These are phyloP conservation scores for Hypoxylon crocopeplum DNA, from an alignment of 495 filamentous ascomycete species.

Conservation along the genomic window DNA sequence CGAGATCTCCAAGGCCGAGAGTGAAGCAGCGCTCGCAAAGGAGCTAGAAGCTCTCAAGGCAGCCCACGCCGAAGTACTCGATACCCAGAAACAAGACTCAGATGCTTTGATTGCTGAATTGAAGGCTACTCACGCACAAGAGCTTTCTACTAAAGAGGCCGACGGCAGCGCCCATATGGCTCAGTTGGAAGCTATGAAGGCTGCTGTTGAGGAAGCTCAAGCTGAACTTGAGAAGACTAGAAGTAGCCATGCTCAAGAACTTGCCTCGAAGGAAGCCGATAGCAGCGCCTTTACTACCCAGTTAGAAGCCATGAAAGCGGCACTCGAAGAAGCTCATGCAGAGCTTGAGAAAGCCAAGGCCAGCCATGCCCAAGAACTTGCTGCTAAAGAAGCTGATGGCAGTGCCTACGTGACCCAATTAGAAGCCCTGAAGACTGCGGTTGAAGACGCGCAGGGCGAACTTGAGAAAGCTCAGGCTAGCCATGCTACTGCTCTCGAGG, in stretches of 20 bases:
- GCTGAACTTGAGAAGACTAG: slow-evolving; percentile 29
- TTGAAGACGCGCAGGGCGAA: slow-evolving; percentile 45
- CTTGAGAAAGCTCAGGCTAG: slow-evolving; percentile 48
- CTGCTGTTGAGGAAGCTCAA: slow-evolving; percentile 28
- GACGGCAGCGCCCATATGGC: slow-evolving; percentile 37
- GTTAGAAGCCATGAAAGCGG: slow-evolving; percentile 34
- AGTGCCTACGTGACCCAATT: slow-evolving; percentile 33
- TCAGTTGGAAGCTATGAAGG: slow-evolving; percentile 44
- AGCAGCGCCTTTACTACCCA: slow-evolving; percentile 38
- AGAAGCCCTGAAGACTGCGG: slow-evolving; percentile 41
- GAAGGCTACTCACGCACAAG: slow-evolving; percentile 46
- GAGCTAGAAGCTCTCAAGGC: slow-evolving; percentile 52
- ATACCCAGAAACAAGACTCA: slow-evolving; percentile 40
- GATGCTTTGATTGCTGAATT: slow-evolving; percentile 46
- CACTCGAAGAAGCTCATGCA: slow-evolving; percentile 30
- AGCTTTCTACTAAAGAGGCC: slow-evolving; percentile 31
- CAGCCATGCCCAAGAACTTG: slow-evolving; percentile 36
- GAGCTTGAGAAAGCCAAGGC: slow-evolving; percentile 36
- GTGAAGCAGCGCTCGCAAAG: slow-evolving; percentile 44
- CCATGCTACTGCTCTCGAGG: slow-evolving; percentile 47
- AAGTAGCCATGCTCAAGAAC: slow-evolving; percentile 41
- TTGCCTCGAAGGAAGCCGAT: slow-evolving; percentile 40
- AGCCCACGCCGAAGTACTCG: slow-evolving; percentile 46
- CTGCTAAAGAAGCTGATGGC: slow-evolving; percentile 39
- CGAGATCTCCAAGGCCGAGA: slow-evolving; percentile 49